These are phyloP conservation scores for Irpex lacteus DNA, from an alignment of 1,284 basidiomycete species.

Conservation along the genomic window DNA sequence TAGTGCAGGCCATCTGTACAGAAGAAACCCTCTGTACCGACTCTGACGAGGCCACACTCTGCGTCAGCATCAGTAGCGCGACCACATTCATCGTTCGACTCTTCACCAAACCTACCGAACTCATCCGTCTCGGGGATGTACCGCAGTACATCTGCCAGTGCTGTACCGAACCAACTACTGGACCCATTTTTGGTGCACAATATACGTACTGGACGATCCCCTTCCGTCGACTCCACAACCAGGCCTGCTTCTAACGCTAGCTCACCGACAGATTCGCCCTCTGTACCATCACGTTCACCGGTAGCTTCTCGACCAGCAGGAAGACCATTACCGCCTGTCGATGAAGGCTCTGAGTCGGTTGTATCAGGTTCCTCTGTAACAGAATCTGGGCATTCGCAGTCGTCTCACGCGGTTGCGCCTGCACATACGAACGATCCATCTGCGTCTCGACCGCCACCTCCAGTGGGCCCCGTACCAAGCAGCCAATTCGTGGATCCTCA, in stretches of 20 bases:
- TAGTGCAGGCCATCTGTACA: background rate
- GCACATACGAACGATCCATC: background rate
- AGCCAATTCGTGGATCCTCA: constrained; percentile 63
- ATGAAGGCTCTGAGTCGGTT: background rate
- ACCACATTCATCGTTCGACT: background rate
- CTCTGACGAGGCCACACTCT: background rate
- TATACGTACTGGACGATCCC: constrained; percentile 9
- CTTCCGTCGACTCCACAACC: constrained; percentile 6
- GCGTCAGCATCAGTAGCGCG: background rate
- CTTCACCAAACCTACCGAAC: background rate
- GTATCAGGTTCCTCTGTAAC: background rate
- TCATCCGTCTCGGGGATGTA: background rate
- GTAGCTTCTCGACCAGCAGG: background rate
- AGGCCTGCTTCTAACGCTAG: background rate
- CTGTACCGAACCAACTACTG: background rate
- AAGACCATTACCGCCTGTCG: background rate
- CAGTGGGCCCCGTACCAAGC: constrained; percentile 28
- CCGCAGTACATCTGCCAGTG: constrained; percentile 12
- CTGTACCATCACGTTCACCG: background rate
- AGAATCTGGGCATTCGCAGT: background rate
- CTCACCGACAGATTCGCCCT: background rate
- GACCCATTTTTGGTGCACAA: constrained; percentile 1
- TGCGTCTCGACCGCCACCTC: background rate
- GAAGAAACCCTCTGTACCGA: background rate
- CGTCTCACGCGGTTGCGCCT: background rate